These are phyloP conservation scores for Amaranthus tricolor DNA, from an alignment of 179 eudicot genomes.

Conservation along the genomic window DNA sequence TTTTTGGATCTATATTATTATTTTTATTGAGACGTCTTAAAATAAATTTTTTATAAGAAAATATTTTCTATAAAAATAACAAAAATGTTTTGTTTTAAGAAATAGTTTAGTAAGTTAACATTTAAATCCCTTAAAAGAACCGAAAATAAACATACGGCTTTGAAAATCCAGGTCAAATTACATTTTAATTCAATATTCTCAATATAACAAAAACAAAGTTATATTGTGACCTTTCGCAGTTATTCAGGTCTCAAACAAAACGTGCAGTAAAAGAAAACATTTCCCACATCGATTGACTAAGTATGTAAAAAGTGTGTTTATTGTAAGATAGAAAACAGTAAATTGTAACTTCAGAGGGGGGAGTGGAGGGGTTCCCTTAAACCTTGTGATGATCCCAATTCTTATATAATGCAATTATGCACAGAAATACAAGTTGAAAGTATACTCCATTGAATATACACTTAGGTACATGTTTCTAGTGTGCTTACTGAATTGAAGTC, in stretches of 20 bases:
- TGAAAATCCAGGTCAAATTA: not conserved
- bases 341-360: not conserved
- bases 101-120: too few species aligned
- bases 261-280: not conserved
- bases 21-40: too few species aligned
- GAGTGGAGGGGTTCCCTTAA: constrained; percentile 18
- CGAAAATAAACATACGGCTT: not conserved
- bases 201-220: not conserved
- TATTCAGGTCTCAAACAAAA: not conserved
- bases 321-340: too few species aligned
- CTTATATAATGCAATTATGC: not conserved
- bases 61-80: too few species aligned
- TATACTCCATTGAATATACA: not conserved
- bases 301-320: not conserved
- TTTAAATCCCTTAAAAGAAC: too few species aligned
- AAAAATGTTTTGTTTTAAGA: too few species aligned
- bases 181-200: not conserved
- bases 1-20: too few species aligned
- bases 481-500: not conserved
- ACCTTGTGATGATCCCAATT: not conserved
- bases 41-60: too few species aligned
- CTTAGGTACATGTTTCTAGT: not conserved
- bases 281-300: constrained; percentile 10
- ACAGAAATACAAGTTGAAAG: not conserved
- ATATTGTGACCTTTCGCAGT: not conserved